These are phyloP conservation scores for Saccharomyces hybrid DNA, from an alignment of 1,139 yeast species.

Conservation along the genomic window DNA sequence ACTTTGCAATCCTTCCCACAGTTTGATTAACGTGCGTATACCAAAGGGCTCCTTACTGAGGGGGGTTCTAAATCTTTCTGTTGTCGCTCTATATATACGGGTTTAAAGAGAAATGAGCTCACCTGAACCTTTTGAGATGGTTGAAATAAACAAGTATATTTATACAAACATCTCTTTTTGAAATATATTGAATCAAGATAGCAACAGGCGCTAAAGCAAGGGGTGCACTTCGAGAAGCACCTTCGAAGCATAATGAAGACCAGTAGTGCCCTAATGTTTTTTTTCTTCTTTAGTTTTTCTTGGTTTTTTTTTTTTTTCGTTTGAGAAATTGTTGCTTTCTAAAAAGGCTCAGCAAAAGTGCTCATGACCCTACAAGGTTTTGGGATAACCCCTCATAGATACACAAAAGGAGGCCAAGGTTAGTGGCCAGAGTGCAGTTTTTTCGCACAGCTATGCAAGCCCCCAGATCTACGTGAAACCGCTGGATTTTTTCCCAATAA, in stretches of 20 bases:
- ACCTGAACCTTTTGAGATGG: background rate
- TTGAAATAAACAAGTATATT: background rate
- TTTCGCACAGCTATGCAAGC: background rate
- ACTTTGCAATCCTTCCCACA: slow-evolving; percentile 4
- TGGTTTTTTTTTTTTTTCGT: background rate
- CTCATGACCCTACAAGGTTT: background rate
- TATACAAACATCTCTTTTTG: background rate
- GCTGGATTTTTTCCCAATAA: background rate
- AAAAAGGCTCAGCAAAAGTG: background rate
- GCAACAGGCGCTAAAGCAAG: background rate
- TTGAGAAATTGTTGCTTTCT: background rate
- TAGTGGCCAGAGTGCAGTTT: background rate
- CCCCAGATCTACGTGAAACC: background rate
- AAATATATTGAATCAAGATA: background rate
- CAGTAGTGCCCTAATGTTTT: background rate
- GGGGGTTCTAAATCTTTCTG: background rate
- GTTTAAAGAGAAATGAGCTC: background rate
- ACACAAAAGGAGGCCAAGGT: background rate
- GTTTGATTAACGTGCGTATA: background rate
- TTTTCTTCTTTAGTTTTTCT: background rate
- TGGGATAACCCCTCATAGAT: background rate
- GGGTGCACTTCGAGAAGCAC: background rate
- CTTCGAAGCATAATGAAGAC: background rate
- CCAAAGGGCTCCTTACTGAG: background rate
- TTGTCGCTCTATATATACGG: background rate